These are phyloP conservation scores for Alternaria panax DNA, from an alignment of 2,329 filamentous ascomycete species.

Conservation along the genomic window DNA sequence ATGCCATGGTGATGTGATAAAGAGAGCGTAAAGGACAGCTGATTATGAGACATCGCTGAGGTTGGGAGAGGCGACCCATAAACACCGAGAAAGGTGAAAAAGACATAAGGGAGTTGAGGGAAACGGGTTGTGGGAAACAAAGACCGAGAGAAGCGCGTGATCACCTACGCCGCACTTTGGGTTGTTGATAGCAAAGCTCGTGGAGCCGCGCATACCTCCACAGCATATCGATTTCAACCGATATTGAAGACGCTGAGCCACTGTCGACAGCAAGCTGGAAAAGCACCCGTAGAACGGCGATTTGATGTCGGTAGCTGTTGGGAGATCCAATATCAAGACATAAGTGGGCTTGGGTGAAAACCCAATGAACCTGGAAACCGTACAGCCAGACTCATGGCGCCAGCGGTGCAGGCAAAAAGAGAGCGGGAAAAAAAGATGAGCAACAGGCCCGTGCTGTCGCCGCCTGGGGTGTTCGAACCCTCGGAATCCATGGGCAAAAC, in stretches of 20 bases:
- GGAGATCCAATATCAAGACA: background rate
- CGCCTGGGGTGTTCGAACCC: background rate
- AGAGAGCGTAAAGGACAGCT: background rate
- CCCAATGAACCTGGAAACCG: background rate
- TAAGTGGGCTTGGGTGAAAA: background rate
- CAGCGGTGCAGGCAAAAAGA: background rate
- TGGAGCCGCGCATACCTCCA: background rate
- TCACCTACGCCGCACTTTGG: background rate
- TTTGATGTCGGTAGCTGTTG: background rate
- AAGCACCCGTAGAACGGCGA: background rate
- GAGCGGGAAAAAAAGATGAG: background rate
- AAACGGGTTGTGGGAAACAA: background rate
- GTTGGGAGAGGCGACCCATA: background rate
- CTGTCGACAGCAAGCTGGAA: background rate
- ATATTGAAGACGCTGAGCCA: background rate
- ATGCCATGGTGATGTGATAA: background rate
- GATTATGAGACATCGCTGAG: background rate
- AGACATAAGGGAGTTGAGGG: background rate
- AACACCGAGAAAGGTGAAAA: background rate
- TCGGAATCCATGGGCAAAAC: background rate
- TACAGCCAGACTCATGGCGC: background rate
- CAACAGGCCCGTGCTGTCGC: background rate
- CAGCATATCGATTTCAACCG: background rate
- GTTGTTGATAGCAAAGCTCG: rapidly evolving
- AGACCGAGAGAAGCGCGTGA: background rate